Evolutionary conservation across 169 alveolate species (phyloP).

Genomic region (Plasmodium gaboni): DNA sequence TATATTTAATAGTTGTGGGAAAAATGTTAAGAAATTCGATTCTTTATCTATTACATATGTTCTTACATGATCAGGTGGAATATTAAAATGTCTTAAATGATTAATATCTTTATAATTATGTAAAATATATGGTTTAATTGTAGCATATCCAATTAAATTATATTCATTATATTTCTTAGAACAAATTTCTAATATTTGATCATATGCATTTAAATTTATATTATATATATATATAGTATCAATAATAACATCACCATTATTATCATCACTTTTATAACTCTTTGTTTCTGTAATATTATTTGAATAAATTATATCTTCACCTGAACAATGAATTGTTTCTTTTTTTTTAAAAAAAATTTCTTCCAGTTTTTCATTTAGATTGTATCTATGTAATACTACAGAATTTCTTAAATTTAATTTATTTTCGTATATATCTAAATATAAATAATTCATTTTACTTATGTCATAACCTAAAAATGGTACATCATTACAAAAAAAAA

Average conservation of each 20-base stretch:
- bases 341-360: conserved; percentile 45
- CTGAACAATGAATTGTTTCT: conserved; percentile 36
- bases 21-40: conserved; percentile 41
- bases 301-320: conserved; percentile 44
- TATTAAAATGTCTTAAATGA: conserved; percentile 19
- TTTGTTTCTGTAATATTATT: conserved; percentile 1
- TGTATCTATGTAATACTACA: conserved; percentile 21
- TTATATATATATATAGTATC: conserved; percentile 22
- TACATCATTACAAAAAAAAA: not conserved
- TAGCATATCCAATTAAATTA: conserved; percentile 47
- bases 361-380: conserved; percentile 8
- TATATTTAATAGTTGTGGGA: conserved; percentile 24
- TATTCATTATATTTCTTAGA: conserved; percentile 15
- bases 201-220: conserved; percentile 29
- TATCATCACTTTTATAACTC: not conserved
- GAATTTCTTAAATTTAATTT: conserved; percentile 30
- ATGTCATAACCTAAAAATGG: conserved; percentile 39
- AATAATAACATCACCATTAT: not conserved
- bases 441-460: conserved; percentile 29
- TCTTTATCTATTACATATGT: conserved; percentile 20
- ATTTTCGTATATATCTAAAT: conserved; percentile 25
- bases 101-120: conserved; percentile 20
- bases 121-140: conserved; percentile 42
- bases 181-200: conserved; percentile 45
- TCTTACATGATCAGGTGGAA: conserved; percentile 51